phyloP scores from a whole-genome alignment of 768 basidiomycete genomes.

The Pulveroboletus sp. region DNA sequence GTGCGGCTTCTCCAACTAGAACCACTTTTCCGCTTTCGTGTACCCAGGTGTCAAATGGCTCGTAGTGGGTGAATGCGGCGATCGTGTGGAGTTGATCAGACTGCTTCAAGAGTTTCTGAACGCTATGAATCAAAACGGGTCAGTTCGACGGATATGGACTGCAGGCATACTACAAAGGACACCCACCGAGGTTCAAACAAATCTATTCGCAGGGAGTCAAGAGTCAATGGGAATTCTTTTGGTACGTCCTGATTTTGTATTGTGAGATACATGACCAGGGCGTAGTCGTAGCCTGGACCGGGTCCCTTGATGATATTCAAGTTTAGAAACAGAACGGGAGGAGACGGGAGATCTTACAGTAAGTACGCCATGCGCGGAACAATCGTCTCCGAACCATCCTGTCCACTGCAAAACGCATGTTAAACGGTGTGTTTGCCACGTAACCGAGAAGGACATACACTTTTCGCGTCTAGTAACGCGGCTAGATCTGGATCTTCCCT shows the following conservation, averaged over 20 bases:
- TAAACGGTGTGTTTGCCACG: background rate
- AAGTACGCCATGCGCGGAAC: conserved; percentile 14
- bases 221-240: conserved; percentile 10
- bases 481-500: conserved; percentile 19
- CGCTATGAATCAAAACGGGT: conserved; percentile 21
- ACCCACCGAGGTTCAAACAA: conserved; percentile 23
- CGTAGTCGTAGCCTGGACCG: conserved; percentile 14
- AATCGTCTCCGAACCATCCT: conserved; percentile 22
- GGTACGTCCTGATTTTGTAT: background rate
- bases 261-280: conserved; percentile 8
- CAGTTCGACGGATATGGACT: background rate
- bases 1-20: conserved; percentile 57
- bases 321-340: background rate
- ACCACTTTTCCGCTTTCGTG: conserved; percentile 51
- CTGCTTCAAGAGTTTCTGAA: conserved; percentile 19
- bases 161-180: too few species aligned
- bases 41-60: conserved; percentile 46
- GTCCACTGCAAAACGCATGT: conserved; percentile 14
- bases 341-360: conserved; percentile 10
- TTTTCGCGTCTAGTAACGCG: conserved; percentile 3
- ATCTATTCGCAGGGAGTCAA: conserved; percentile 11
- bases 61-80: conserved; percentile 30
- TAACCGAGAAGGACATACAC: conserved; percentile 3
- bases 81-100: conserved; percentile 22
- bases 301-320: conserved; percentile 5